Percentiles rank a stretch among this genome's conserved stretches.
These are phyloP conservation scores for Lactarius quietus DNA, from an alignment of 768 basidiomycete genomes.

Conservation along the genomic window DNA sequence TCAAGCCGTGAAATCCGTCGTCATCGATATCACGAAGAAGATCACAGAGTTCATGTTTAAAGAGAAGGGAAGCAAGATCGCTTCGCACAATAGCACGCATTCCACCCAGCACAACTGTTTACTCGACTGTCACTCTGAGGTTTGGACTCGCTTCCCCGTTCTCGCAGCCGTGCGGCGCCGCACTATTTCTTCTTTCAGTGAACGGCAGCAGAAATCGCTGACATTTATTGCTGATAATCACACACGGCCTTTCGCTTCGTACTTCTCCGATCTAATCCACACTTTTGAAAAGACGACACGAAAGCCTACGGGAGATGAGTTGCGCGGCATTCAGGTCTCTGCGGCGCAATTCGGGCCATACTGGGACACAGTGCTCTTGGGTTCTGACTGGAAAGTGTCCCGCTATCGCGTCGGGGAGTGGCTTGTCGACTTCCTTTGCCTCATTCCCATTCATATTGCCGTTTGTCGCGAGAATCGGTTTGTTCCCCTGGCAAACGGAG, in stretches of 20 bases:
- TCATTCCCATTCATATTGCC: conserved; percentile 64
- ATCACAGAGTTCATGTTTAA: conserved; percentile 55
- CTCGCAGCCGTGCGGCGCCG: conserved; percentile 19
- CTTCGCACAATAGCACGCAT: conserved; percentile 18
- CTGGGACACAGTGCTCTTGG: conserved; percentile 3
- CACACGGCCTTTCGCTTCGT: conserved; percentile 36
- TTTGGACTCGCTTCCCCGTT: conserved; percentile 19
- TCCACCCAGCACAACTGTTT: conserved; percentile 40
- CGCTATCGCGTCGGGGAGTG: conserved; percentile 52
- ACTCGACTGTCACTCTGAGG: conserved; percentile 17
- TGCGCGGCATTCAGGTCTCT: conserved; percentile 39
- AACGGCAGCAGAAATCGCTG: conserved; percentile 36
- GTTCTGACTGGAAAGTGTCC: conserved; percentile 32
- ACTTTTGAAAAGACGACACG: conserved; percentile 46
- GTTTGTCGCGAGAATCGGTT: conserved; percentile 58
- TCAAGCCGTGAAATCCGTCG: conserved; percentile 40
- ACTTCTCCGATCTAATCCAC: conserved; percentile 45
- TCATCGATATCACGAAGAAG: conserved; percentile 52
- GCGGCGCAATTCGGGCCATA: conserved; percentile 34
- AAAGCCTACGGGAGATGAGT: conserved; percentile 48
- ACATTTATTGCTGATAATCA: conserved; percentile 43
- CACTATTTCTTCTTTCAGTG: conserved; percentile 19
- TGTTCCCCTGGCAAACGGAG: conserved; percentile 56
- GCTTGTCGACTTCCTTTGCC: conserved; percentile 58
- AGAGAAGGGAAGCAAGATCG: conserved; percentile 35